phyloP scores from a whole-genome alignment of 2,329 filamentous ascomycete genomes.

The Pseudogymnoascus sp. region DNA sequence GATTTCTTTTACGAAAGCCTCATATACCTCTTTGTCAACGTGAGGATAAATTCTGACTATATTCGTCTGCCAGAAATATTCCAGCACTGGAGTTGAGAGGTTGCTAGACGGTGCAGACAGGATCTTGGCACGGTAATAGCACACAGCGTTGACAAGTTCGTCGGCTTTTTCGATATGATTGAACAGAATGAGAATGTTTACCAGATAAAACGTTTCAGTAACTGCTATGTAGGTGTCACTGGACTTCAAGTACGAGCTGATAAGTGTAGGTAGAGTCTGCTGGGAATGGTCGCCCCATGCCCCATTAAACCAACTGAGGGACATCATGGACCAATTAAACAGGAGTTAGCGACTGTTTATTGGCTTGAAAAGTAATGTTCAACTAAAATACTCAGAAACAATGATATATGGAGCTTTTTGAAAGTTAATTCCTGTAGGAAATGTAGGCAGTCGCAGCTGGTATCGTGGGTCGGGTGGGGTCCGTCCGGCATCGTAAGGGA shows the following conservation, averaged over 20 bases:
- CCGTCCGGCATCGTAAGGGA: neutral
- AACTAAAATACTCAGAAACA: neutral
- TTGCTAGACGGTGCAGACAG: neutral
- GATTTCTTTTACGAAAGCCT: neutral
- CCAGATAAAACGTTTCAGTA: conserved; percentile 4
- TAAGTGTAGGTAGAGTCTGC: conserved; percentile 10
- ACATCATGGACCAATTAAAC: neutral
- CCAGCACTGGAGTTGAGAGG: neutral
- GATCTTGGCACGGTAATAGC: neutral
- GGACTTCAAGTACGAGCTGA: conserved; percentile 11
- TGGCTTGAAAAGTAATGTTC: neutral
- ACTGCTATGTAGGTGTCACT: conserved; percentile 4
- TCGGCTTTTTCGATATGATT: conserved; percentile 12
- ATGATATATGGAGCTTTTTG: neutral
- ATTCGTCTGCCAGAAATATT: neutral
- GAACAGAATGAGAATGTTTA: conserved; percentile 13
- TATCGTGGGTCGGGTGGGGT: neutral
- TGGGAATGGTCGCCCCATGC: neutral
- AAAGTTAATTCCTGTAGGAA: neutral
- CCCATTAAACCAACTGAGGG: neutral
- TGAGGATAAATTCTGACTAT: neutral
- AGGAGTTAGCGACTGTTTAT: neutral
- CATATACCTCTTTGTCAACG: neutral
- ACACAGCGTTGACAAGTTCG: conserved; percentile 8
- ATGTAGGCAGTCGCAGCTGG: neutral